phyloP scores from a whole-genome alignment of 257 asterid genomes.

The Nicotiana tomentosiformis region DNA sequence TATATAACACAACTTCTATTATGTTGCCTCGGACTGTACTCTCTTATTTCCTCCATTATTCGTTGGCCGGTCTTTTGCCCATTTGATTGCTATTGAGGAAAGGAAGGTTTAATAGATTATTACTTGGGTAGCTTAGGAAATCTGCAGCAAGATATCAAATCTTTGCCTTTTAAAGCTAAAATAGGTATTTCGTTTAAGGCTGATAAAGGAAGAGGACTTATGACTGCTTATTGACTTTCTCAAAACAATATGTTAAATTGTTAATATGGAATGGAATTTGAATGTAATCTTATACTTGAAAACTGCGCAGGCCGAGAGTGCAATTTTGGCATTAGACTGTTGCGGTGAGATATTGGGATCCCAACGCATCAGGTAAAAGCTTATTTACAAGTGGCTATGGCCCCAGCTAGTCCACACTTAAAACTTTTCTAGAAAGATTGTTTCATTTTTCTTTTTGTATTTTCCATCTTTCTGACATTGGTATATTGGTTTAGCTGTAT shows the following conservation, averaged over 20 bases:
- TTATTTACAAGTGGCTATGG: background rate
- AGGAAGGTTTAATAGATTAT: background rate
- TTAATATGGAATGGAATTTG: background rate
- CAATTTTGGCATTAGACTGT: conserved; percentile 79
- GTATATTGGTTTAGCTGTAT: background rate
- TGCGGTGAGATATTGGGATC: conserved; percentile 84
- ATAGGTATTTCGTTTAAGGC: background rate
- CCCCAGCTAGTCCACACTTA: background rate
- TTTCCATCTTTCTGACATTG: background rate
- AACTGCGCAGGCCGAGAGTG: conserved; percentile 75
- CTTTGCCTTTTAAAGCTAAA: background rate
- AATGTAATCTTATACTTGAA: conserved; percentile 1
- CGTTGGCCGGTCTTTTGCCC: background rate
- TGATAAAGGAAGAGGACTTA: background rate
- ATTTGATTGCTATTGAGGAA: background rate
- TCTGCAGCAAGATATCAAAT: background rate
- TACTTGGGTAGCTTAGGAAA: background rate
- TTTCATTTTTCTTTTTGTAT: background rate
- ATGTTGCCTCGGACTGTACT: background rate
- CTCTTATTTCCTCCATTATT: background rate
- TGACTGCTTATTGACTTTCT: background rate
- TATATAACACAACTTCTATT: background rate
- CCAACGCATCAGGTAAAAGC: conserved; percentile 66
- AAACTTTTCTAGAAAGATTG: background rate
- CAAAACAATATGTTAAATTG: background rate